A percentile compares a stretch with the other conserved stretches of the same genome.
These are phyloP conservation scores for Wickerhamiella parazyma DNA, from an alignment of 805 yeast genomes.

Conservation along the genomic window DNA sequence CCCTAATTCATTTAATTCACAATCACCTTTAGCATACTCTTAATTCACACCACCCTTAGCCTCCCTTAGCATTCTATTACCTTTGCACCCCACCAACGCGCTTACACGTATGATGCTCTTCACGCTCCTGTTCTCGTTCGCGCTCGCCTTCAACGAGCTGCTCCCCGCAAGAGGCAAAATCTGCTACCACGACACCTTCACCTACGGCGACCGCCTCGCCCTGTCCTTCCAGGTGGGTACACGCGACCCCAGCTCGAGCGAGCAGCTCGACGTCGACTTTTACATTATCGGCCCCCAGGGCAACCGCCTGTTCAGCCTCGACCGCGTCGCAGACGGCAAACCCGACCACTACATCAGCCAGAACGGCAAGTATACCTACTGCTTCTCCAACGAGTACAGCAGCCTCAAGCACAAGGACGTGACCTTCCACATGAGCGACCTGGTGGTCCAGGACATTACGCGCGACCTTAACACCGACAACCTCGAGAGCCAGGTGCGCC, in stretches of 20 bases:
- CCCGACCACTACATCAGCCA: conserved; percentile 49
- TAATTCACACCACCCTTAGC: too few relatives aligned
- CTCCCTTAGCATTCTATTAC: too few relatives aligned
- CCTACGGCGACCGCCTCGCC: conserved; percentile 72
- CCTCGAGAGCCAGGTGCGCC: conserved; percentile 70
- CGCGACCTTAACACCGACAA: conserved; percentile 65
- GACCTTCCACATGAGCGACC: conserved; percentile 89
- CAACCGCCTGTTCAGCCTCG: conserved; percentile 36
- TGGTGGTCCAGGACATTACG: conserved; percentile 55
- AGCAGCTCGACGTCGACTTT: conserved; percentile 42
- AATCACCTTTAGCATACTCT: too few relatives aligned
- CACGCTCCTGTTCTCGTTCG: conserved; percentile 13
- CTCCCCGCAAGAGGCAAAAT: conserved; percentile 72
- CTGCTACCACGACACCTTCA: conserved; percentile 77
- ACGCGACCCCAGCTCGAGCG: conserved; percentile 38
- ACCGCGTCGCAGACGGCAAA: conserved; percentile 68
- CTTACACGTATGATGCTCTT: conserved; percentile 11
- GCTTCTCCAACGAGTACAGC: conserved; percentile 80
- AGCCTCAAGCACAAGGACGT: conserved; percentile 71
- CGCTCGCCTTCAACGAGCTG: conserved; percentile 62
- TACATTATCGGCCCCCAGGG: conserved; percentile 39
- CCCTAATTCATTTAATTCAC: too few relatives aligned
- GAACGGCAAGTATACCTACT: conserved; percentile 68
- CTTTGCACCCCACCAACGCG: neutral
- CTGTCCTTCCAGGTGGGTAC: conserved; percentile 89